These are phyloP conservation scores for Ceratobasidium papillatum DNA, from an alignment of 1,284 basidiomycete genomes.

Conservation along the genomic window DNA sequence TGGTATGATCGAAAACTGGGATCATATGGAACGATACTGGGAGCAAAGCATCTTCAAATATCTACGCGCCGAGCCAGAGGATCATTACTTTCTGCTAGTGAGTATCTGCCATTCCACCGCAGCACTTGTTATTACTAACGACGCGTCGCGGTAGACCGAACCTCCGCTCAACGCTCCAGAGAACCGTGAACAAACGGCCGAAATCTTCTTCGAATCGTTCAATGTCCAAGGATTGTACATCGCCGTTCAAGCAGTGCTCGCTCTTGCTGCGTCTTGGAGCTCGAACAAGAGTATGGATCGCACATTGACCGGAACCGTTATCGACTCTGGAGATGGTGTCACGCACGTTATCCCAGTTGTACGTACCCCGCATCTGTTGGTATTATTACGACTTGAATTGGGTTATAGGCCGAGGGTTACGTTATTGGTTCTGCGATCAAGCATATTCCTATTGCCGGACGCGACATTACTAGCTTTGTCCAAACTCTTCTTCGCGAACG, in stretches of 20 bases:
- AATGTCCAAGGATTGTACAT: slow-evolving; percentile 99
- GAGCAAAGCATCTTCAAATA: slow-evolving; percentile 99
- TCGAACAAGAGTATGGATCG: slow-evolving; percentile 92
- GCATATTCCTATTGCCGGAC: slow-evolving; percentile 97
- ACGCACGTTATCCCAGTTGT: slow-evolving; percentile 96
- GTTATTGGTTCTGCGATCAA: slow-evolving; percentile 99
- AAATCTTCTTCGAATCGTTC: slow-evolving; percentile 99
- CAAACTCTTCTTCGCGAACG: slow-evolving; percentile 96
- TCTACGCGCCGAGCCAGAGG: slow-evolving; percentile 96
- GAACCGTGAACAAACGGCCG: slow-evolving; percentile 98
- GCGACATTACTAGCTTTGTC: slow-evolving; percentile 97
- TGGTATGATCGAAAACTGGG: slow-evolving; percentile 99
- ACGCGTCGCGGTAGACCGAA: slow-evolving; percentile 74
- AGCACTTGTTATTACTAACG: slow-evolving; percentile 40
- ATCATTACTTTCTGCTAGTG: slow-evolving; percentile 97
- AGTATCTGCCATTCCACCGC: slow-evolving; percentile 52
- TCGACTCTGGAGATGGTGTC: slow-evolving; percentile 99
- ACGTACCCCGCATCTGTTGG: slow-evolving; percentile 46
- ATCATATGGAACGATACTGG: slow-evolving; percentile 99
- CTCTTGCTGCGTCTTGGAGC: slow-evolving; percentile 97
- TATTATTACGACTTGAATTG: background rate
- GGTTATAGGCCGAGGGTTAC: slow-evolving; percentile 83
- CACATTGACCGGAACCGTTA: slow-evolving; percentile 96
- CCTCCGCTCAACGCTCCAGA: slow-evolving; percentile 98
- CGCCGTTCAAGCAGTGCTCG: slow-evolving; percentile 98